These are phyloP conservation scores for Choiromyces venosus DNA, from an alignment of 495 filamentous ascomycete genomes.

Conservation along the genomic window DNA sequence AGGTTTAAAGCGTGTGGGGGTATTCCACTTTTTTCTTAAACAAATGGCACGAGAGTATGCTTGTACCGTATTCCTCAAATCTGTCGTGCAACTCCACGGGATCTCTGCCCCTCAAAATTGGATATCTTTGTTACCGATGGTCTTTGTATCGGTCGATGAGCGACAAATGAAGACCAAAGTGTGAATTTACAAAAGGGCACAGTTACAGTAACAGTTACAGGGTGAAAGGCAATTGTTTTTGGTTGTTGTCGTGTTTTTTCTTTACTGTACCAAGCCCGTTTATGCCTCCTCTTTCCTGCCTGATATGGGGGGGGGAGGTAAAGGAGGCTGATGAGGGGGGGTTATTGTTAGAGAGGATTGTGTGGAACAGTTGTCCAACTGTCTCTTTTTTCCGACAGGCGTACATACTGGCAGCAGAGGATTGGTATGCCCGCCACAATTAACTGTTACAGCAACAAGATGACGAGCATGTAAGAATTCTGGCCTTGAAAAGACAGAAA, in stretches of 20 bases:
- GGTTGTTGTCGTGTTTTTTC: constrained; percentile 30
- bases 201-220: not conserved
- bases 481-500: not conserved
- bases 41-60: not conserved
- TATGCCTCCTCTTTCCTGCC: constrained; percentile 3
- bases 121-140: constrained; percentile 16
- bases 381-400: not conserved
- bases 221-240: constrained; percentile 21
- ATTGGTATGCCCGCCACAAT: not conserved
- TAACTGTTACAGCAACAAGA: not conserved
- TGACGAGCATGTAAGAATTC: not conserved
- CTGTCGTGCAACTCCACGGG: constrained; percentile 17
- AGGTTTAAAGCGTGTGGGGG: not conserved
- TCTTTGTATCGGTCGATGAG: constrained; percentile 20
- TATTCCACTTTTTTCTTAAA: not conserved
- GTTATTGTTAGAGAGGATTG: not conserved
- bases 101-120: not conserved
- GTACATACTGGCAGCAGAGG: not conserved
- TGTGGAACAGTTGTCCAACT: not conserved
- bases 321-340: constrained; percentile 2
- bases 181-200: not conserved
- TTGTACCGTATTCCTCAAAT: not conserved
- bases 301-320: not conserved
- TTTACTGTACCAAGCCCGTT: constrained; percentile 1
- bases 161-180: not conserved